Evolutionary conservation across 1,139 yeast genomes (phyloP).

Genomic region (Saccharomyces hybrid): DNA sequence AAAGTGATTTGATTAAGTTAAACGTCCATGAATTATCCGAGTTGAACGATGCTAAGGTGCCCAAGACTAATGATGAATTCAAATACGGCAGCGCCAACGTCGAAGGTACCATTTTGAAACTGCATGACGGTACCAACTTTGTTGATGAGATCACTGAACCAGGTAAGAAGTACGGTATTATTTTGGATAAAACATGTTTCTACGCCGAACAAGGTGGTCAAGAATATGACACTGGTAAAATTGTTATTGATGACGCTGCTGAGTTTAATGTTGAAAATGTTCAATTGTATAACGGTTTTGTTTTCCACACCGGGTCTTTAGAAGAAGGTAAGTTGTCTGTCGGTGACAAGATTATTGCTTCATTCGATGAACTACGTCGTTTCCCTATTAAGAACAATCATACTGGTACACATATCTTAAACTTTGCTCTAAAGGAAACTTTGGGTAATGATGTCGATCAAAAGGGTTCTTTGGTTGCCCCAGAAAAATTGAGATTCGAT

Average conservation of each 20-base stretch:
- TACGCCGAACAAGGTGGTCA: conserved; percentile 99
- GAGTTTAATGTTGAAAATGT: conserved; percentile 89
- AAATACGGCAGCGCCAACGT: conserved; percentile 65
- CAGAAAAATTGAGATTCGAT: conserved; percentile 92
- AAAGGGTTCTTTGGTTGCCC: conserved; percentile 93
- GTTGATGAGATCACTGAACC: conserved; percentile 39
- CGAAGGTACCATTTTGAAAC: conserved; percentile 56
- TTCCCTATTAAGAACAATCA: conserved; percentile 97
- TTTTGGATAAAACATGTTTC: conserved; percentile 85
- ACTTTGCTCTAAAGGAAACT: conserved; percentile 77
- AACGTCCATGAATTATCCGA: conserved; percentile 83
- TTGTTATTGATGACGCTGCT: conserved; percentile 77
- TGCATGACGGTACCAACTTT: conserved; percentile 62
- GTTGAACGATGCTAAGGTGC: conserved; percentile 49
- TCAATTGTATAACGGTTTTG: conserved; percentile 89
- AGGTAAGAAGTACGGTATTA: conserved; percentile 61
- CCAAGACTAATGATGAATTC: conserved; percentile 73
- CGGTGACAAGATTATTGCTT: conserved; percentile 69
- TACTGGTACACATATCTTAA: conserved; percentile 94
- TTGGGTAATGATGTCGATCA: conserved; percentile 88
- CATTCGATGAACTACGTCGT: conserved; percentile 88
- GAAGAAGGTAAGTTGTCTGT: conserved; percentile 66
- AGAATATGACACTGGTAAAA: conserved; percentile 88
- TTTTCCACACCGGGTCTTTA: conserved; percentile 83
- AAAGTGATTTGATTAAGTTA: conserved; percentile 55